Conservation (phyloP, 2,329 filamentous ascomycete genomes). For the Lachnellula willkommii region DNA sequence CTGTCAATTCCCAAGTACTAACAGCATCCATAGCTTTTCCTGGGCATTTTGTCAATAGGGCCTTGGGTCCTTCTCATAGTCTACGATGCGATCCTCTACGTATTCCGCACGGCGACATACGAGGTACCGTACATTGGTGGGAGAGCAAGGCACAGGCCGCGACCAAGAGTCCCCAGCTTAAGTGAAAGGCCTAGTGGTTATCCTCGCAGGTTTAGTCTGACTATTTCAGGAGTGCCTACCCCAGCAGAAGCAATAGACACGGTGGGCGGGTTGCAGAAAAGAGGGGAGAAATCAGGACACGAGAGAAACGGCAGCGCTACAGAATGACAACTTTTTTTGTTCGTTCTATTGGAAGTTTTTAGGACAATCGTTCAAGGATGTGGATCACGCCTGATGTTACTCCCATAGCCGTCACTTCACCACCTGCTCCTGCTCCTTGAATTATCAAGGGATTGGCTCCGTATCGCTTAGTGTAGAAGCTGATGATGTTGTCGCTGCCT, state of each 20-base stretch:
- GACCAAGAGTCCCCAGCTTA: conserved; percentile 57
- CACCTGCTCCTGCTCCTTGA: conserved; percentile 89
- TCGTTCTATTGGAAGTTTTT: conserved; percentile 8
- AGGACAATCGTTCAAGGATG: conserved; percentile 58
- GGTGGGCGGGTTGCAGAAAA: conserved; percentile 16
- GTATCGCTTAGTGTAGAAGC: conserved; percentile 95
- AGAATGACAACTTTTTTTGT: conserved; percentile 17
- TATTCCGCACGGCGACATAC: conserved; percentile 52
- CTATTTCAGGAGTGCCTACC: conserved; percentile 13
- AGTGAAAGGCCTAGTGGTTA: conserved; percentile 50
- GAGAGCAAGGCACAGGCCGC: conserved; percentile 51
- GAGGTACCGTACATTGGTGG: conserved; percentile 57
- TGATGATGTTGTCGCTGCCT: conserved; percentile 98
- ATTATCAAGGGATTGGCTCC: conserved; percentile 86
- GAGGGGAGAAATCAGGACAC: conserved; percentile 14
- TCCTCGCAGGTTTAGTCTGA: conserved; percentile 28
- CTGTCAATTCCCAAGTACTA: conserved; percentile 6
- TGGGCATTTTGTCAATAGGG: conserved; percentile 54
- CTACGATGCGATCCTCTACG: conserved; percentile 59
- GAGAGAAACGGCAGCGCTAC: conserved; percentile 15
- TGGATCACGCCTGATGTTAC: conserved; percentile 92
- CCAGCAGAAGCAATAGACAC: conserved; percentile 8
- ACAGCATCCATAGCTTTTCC: conserved; percentile 46
- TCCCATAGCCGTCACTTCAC: conserved; percentile 95
- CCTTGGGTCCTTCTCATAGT: conserved; percentile 58